Percentiles rank a stretch among this genome's conserved stretches.
phyloP scores from a whole-genome alignment of 768 basidiomycete species.

The Serendipita vermifera region DNA sequence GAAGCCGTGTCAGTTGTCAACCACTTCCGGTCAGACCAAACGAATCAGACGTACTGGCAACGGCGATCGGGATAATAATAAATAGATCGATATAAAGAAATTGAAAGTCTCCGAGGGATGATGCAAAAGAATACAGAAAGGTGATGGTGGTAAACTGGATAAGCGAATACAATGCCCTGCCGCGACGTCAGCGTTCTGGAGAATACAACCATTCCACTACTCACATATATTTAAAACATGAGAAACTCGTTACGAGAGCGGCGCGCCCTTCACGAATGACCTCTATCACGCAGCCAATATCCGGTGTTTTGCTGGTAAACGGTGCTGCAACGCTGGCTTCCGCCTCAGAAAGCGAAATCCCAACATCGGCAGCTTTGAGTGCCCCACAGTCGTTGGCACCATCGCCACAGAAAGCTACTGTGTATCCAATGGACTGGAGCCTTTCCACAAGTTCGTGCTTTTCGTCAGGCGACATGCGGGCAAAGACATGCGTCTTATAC shows the following conservation, averaged over 20 bases:
- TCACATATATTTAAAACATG: conserved; percentile 99
- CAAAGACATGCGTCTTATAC: conserved; percentile 90
- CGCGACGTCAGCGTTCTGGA: conserved; percentile 14
- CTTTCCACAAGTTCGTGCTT: conserved; percentile 97
- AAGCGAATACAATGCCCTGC: conserved; percentile 92
- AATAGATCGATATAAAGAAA: conserved; percentile 97
- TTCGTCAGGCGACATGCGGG: conserved; percentile 98
- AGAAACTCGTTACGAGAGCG: conserved; percentile 94
- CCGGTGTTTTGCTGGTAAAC: conserved; percentile 85
- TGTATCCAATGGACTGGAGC: conserved; percentile 84
- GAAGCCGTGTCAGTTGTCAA: not conserved
- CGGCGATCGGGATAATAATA: conserved; percentile 93
- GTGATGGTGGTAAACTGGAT: conserved; percentile 99
- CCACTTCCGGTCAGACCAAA: no score
- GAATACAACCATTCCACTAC: conserved; percentile 21
- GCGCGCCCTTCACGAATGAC: conserved; percentile 95
- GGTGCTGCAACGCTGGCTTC: conserved; percentile 98
- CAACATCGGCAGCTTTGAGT: conserved; percentile 95
- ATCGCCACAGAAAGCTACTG: conserved; percentile 96
- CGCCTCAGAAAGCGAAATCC: conserved; percentile 90
- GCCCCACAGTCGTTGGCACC: conserved; percentile 99
- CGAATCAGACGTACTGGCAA: conserved; percentile 80
- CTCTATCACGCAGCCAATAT: conserved; percentile 91
- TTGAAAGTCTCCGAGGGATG: conserved; percentile 89
- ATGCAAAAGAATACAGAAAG: conserved; percentile 89